Percentiles rank a stretch among this genome's conserved stretches.
phyloP scores from a whole-genome alignment of 1,139 yeast species.

The Saccharomyces hybrid region DNA sequence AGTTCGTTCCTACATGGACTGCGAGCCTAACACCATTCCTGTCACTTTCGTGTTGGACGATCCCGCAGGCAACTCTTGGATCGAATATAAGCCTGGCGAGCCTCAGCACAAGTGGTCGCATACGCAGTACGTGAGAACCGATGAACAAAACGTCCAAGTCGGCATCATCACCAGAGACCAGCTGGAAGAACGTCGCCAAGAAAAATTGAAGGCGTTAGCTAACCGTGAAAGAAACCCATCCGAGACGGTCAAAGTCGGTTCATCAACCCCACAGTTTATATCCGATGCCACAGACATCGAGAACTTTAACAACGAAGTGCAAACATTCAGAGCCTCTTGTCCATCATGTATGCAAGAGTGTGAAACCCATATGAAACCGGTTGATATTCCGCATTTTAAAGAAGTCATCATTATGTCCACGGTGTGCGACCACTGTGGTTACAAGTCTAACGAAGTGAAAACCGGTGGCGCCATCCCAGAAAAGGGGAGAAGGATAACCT shows the following conservation, averaged over 20 bases:
- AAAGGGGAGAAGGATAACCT: constrained; percentile 67
- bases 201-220: constrained; percentile 32
- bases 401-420: constrained; percentile 97
- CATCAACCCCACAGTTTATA: constrained; percentile 33
- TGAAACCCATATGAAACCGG: constrained; percentile 94
- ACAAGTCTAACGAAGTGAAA: constrained; percentile 94
- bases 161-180: constrained; percentile 84
- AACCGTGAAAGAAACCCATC: constrained; percentile 43
- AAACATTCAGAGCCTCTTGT: constrained; percentile 86
- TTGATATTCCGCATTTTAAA: constrained; percentile 94
- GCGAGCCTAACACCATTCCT: constrained; percentile 65
- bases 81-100: constrained; percentile 83
- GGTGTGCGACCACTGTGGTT: constrained; percentile 87
- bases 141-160: constrained; percentile 78
- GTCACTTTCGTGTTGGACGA: constrained; percentile 78
- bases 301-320: constrained; percentile 81
- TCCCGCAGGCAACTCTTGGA: constrained; percentile 97
- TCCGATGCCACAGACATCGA: constrained; percentile 76
- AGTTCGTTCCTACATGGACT: constrained; percentile 52
- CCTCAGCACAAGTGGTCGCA: constrained; percentile 88
- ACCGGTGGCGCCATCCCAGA: constrained; percentile 96
- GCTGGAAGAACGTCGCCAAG: constrained; percentile 40
- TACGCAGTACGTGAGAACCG: constrained; percentile 74
- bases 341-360: constrained; percentile 73
- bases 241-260: constrained; percentile 30